These are phyloP conservation scores for Torulaspora maleeae DNA, from an alignment of 805 yeast species.

Conservation along the genomic window DNA sequence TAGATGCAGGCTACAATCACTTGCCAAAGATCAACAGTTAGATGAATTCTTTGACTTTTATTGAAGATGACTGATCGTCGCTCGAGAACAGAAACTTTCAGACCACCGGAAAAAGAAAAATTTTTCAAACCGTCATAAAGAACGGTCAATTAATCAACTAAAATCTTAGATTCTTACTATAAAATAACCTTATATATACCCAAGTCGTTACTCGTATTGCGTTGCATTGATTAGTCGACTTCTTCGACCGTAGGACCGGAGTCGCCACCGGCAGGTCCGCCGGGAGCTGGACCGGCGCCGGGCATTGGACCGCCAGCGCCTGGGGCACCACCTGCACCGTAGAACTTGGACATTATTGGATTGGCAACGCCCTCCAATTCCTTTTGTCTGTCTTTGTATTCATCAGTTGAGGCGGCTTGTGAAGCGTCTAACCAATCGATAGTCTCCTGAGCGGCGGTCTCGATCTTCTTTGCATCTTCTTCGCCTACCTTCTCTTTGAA, in stretches of 20 bases:
- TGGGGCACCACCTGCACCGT: constrained; percentile 81
- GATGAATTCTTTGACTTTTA: background rate
- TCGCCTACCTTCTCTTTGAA: constrained; percentile 77
- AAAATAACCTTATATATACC: background rate
- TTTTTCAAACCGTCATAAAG: background rate
- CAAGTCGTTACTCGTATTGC: background rate
- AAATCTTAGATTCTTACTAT: background rate
- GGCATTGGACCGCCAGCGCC: constrained; percentile 29
- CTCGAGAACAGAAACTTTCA: background rate
- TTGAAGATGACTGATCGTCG: constrained; percentile 1
- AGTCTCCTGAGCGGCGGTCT: constrained; percentile 79
- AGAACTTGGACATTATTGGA: constrained; percentile 96
- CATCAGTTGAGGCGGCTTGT: constrained; percentile 90
- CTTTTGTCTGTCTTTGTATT: constrained; percentile 88
- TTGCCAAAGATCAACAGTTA: background rate
- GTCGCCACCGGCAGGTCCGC: constrained; percentile 41
- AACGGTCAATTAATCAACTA: background rate
- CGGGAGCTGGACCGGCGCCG: constrained; percentile 26
- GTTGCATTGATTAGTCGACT: constrained; percentile 49
- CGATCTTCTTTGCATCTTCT: constrained; percentile 61
- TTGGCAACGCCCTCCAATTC: constrained; percentile 92
- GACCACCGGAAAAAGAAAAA: background rate
- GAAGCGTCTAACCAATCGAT: constrained; percentile 89
- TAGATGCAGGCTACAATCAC: background rate
- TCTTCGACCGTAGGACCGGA: constrained; percentile 75